A percentile compares a stretch with the other conserved stretches of the same genome.
phyloP scores from a whole-genome alignment of 192 early-diverging fungal species.

The Linnemannia schmuckeri region DNA sequence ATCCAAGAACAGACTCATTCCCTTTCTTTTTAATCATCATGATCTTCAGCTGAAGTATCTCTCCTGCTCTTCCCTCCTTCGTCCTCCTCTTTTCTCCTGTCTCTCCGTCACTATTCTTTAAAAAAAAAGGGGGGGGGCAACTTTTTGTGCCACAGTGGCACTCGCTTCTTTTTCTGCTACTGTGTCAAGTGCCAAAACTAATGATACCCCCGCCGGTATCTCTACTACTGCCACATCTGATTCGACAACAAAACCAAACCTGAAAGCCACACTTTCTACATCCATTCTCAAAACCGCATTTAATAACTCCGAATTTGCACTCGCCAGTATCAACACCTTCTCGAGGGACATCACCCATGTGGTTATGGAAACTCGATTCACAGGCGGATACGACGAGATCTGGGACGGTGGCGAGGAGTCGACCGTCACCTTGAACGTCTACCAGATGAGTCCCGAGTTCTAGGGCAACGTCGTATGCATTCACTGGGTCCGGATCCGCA shows the following conservation, averaged over 20 bases:
- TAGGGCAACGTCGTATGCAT: constrained; percentile 38
- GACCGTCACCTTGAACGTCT: constrained; percentile 41
- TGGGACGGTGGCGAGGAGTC: constrained; percentile 22
- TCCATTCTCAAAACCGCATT: background rate
- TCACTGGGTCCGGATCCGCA: constrained; percentile 22
- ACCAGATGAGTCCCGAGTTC: constrained; percentile 31
- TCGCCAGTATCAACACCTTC: background rate
- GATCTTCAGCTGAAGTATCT: background rate
- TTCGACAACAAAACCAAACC: no score
- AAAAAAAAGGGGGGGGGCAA: no score
- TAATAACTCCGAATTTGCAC: background rate
- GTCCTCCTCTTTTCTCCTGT: no score
- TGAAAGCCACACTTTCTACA: background rate
- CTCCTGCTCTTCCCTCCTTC: no score
- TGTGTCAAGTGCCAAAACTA: no score
- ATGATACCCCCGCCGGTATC: no score
- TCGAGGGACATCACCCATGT: background rate
- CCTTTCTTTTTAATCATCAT: background rate
- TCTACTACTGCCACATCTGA: no score
- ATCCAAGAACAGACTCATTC: background rate
- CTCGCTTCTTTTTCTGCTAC: no score
- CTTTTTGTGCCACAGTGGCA: no score
- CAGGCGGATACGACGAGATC: constrained; percentile 26
- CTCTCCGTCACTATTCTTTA: no score
- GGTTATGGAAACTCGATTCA: background rate